A percentile compares a stretch with the other conserved stretches of the same genome.
Evolutionary conservation across 2,329 filamentous ascomycete genomes (phyloP).

Genomic region (Phaeosphaeria sp.): DNA sequence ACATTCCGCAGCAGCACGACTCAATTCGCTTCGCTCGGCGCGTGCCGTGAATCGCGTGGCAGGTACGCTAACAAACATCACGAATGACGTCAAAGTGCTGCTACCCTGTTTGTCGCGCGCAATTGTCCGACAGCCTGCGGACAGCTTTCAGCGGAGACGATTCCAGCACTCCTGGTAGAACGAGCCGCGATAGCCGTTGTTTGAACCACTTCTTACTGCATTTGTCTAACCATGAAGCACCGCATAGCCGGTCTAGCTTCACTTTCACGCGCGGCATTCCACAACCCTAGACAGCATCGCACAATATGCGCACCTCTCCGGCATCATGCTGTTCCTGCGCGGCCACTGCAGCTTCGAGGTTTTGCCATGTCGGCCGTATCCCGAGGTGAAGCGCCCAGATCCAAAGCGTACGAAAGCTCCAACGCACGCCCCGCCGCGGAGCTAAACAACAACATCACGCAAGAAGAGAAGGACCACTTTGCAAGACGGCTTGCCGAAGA

Average conservation of each 20-base stretch:
- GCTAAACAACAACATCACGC: conserved; percentile 53
- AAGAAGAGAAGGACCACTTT: conserved; percentile 57
- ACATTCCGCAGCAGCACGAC: background rate
- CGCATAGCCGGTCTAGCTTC: conserved; percentile 33
- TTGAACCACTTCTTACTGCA: conserved; percentile 2
- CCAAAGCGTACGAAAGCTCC: conserved; percentile 35
- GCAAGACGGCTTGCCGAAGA: conserved; percentile 52
- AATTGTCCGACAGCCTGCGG: conserved; percentile 10
- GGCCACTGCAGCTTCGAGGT: conserved; percentile 11
- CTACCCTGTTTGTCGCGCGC: conserved; percentile 24
- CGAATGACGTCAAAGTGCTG: conserved; percentile 23
- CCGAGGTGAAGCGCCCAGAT: conserved; percentile 18
- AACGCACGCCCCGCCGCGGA: conserved; percentile 48
- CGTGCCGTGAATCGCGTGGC: background rate
- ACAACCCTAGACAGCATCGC: conserved; percentile 12
- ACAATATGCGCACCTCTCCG: conserved; percentile 4
- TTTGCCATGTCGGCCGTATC: conserved; percentile 19
- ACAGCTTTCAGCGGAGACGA: background rate
- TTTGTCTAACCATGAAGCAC: conserved; percentile 36
- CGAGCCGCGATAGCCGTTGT: conserved; percentile 19
- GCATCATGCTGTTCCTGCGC: conserved; percentile 1
- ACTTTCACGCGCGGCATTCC: conserved; percentile 22
- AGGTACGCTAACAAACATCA: conserved; percentile 6
- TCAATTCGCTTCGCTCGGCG: background rate
- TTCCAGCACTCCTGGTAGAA: conserved; percentile 3